phyloP scores from a whole-genome alignment of 257 asterid species.

The Perilla frutescens region DNA sequence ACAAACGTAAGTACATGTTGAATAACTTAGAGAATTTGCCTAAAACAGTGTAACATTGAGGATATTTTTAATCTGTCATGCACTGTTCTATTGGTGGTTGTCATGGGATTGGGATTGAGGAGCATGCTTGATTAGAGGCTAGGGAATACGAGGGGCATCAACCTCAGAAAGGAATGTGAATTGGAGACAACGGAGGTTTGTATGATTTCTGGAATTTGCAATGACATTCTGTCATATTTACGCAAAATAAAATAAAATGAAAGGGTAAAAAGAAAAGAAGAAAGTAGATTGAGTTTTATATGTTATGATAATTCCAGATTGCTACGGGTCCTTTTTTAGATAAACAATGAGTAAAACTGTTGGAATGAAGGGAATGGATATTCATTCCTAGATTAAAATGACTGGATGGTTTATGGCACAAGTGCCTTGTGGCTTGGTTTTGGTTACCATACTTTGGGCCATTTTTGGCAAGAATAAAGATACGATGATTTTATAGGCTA shows the following conservation, averaged over 20 bases:
- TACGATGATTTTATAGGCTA: not conserved
- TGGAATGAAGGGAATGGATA: not conserved
- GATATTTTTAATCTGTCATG: not conserved
- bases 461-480: conserved; percentile 1
- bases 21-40: not conserved
- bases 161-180: not conserved
- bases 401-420: conserved; percentile 5
- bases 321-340: not conserved
- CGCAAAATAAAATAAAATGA: not conserved
- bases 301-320: conserved; percentile 6
- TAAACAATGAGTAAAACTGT: not conserved
- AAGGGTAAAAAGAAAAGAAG: not conserved
- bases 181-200: not conserved
- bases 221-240: not conserved
- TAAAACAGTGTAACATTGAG: not conserved
- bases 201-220: not conserved
- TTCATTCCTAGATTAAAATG: not conserved
- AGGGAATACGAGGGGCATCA: not conserved
- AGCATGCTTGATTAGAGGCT: not conserved
- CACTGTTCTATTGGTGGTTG: not conserved
- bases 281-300: not conserved
- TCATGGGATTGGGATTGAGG: not conserved
- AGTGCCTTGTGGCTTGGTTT: conserved; percentile 16
- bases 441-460: not conserved
- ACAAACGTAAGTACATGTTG: not conserved